phyloP scores from a whole-genome alignment of 768 basidiomycete species.

The Strobilomyces echinocephalus region DNA sequence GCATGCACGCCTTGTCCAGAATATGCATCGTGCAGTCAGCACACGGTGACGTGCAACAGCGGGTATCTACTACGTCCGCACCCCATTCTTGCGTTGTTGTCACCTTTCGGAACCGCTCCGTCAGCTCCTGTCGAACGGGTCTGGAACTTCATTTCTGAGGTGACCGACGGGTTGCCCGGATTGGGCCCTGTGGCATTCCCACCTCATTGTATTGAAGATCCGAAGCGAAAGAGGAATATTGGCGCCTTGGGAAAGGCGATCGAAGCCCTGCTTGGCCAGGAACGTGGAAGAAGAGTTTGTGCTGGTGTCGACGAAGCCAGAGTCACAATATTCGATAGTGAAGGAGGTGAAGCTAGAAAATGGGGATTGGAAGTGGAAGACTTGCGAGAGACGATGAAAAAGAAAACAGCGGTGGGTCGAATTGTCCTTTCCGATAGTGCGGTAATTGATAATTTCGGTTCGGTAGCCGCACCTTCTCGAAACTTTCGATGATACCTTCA shows the following conservation, averaged over 20 bases:
- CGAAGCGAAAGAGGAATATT: constrained; percentile 66
- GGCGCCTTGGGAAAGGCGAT: constrained; percentile 71
- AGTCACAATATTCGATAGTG: constrained; percentile 34
- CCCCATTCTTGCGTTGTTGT: constrained; percentile 44
- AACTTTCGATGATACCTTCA: constrained; percentile 68
- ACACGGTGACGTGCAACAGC: constrained; percentile 58
- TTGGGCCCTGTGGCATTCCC: constrained; percentile 75
- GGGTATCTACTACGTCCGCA: constrained; percentile 66
- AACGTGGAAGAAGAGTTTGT: constrained; percentile 64
- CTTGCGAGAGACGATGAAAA: constrained; percentile 53
- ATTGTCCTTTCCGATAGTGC: constrained; percentile 5
- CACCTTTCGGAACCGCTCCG: constrained; percentile 36
- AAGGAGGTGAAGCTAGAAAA: constrained; percentile 66
- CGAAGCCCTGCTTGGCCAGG: constrained; percentile 56
- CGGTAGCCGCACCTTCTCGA: constrained; percentile 51
- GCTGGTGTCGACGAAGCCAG: constrained; percentile 39
- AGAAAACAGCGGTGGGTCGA: constrained; percentile 49
- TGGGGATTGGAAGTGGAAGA: constrained; percentile 68
- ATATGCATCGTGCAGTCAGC: constrained; percentile 57
- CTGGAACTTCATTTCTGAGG: constrained; percentile 44
- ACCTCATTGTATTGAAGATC: constrained; percentile 74
- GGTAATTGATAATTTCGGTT: constrained; percentile 19
- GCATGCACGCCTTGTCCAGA: constrained; percentile 70
- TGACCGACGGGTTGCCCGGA: constrained; percentile 67
- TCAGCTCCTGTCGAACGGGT: constrained; percentile 37